Percentiles rank a stretch among this genome's conserved stretches.
Conservation (phyloP, 1,139 yeast genomes). For the Protomyces gravidus region DNA sequence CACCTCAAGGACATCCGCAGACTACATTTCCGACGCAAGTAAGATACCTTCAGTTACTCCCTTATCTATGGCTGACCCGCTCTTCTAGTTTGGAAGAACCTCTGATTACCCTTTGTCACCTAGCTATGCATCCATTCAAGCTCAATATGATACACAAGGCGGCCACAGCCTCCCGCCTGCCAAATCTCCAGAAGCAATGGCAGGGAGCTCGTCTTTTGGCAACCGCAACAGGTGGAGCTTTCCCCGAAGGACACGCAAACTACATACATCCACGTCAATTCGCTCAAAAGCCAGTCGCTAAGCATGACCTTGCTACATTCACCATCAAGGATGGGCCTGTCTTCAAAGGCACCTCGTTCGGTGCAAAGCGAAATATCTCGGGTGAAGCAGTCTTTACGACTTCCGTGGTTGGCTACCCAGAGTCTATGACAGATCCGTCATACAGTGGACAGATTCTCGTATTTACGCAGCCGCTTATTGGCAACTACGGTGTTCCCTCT, state of each 20-base stretch:
- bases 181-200: background rate
- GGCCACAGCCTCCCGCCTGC: background rate
- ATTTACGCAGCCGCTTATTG: constrained; percentile 94
- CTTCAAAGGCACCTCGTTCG: constrained; percentile 88
- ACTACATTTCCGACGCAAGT: constrained; percentile 4
- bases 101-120: too few species aligned
- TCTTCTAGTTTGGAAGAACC: background rate
- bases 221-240: background rate
- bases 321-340: constrained; percentile 92
- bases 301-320: constrained; percentile 75
- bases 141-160: background rate
- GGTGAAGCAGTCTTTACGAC: constrained; percentile 99
- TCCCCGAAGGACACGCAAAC: constrained; percentile 9
- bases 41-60: background rate
- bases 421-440: constrained; percentile 97
- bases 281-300: constrained; percentile 22
- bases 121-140: background rate
- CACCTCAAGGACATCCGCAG: constrained; percentile 3
- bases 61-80: background rate
- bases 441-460: constrained; percentile 93
- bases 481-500: constrained; percentile 96
- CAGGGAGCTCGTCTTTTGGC: background rate
- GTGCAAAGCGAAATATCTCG: constrained; percentile 83
- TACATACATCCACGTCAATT: constrained; percentile 26
- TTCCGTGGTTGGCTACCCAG: constrained; percentile 95